Evolutionary conservation across 2,329 filamentous ascomycete species (phyloP), one percentile per base, ranked within the genome.

Genomic region (Sporothrix pseudoabietina): DNA sequence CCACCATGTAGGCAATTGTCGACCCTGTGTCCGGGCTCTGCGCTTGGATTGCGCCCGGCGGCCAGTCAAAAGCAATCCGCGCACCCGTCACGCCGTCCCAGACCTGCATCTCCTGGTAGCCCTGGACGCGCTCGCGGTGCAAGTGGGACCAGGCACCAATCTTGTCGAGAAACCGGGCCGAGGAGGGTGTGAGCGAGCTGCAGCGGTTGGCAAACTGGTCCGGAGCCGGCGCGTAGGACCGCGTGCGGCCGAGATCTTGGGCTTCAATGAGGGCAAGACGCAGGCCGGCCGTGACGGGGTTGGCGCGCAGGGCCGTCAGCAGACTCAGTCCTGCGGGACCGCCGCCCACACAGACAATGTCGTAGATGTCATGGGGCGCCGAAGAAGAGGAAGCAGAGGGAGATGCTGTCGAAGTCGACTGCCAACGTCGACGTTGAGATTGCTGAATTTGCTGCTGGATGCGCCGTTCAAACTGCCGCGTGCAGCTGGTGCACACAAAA

Each of bases 21-120:
- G 85, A 87, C 79, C 84, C 74, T 22, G 74, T 77, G 47, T 75
- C 74, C 10, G 70, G 80, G 66, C 82, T 80, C 74, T 77, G 75
- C 78, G 82, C 80, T 74, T 76, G 75, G 78, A 85, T 84, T 52
- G 83, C 80, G 59, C 79, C 80, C 5, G 83, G 83, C 30, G 82
- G 82, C 91, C 91, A 92, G 82, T 96, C 92, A 81, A 99, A 99
- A 77, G 93, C 92, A 80, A 99, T 96, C 77, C 91, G 89, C 49
- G 94, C 93, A 74, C 90, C 94, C 55, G 92, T 93, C 73, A 97
- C 89, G 75, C 95, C 97, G 81, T 99, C 96, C 96, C 97, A 99
- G 44, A 98, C 96, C 81, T 97, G 92, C 96, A 99, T 99, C 78
- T 95, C 92, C 74, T 97, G 91, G 81, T 98, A 99, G 0, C 90